Conservation (phyloP, 345 rosid species). For the Firmiana major region DNA sequence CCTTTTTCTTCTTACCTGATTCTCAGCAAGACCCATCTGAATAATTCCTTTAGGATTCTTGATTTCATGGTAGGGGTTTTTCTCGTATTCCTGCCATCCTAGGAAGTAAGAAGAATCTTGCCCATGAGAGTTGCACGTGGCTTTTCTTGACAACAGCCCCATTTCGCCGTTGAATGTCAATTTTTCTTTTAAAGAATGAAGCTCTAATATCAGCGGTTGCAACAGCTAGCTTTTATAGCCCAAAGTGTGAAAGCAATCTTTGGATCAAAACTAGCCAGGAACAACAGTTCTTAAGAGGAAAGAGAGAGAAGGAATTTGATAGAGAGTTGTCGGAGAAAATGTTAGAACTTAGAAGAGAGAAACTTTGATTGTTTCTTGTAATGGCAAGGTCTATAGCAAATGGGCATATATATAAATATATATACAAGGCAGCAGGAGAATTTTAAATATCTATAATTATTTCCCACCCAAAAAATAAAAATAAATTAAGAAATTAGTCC, state of each 20-base stretch:
- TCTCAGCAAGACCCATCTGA: constrained; percentile 87
- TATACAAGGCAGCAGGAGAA: constrained; percentile 5
- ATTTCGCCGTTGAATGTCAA: constrained; percentile 14
- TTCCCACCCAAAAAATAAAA: not conserved
- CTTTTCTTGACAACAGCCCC: constrained; percentile 63
- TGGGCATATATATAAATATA: constrained; percentile 24
- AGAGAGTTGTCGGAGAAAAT: constrained; percentile 1
- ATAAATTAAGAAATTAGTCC: not conserved
- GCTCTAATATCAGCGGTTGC: not conserved
- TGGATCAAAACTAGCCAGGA: not conserved
- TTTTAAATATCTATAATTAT: not conserved
- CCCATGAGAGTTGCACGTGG: constrained; percentile 61
- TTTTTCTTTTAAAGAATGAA: not conserved
- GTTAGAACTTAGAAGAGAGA: no score
- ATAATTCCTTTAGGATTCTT: constrained; percentile 68
- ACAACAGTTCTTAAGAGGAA: not conserved
- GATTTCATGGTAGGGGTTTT: constrained; percentile 57
- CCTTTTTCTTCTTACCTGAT: constrained; percentile 36
- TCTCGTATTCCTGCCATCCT: constrained; percentile 81
- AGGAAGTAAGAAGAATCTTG: constrained; percentile 80
- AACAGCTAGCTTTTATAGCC: not conserved
- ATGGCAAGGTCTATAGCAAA: constrained; percentile 19
- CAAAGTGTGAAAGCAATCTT: not conserved
- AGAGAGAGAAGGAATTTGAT: constrained; percentile 8
- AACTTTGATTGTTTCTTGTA: not conserved